Evolutionary conservation across 2,329 filamentous ascomycete genomes (phyloP).

Genomic region (Penicillium hordei): DNA sequence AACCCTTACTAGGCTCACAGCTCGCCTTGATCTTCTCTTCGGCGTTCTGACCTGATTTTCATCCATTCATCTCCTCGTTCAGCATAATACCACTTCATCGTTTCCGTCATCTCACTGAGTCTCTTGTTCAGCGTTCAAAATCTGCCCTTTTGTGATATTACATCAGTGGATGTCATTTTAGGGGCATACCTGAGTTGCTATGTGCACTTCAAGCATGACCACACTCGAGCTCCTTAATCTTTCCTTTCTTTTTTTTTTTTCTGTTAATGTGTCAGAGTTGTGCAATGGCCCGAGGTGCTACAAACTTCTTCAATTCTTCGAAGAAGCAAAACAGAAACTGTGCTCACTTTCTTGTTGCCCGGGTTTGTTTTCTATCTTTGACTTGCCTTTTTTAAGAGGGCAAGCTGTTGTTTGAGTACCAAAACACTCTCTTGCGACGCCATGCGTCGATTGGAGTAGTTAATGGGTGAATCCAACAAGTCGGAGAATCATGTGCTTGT

Average conservation of each 20-base stretch:
- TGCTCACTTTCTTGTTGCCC: background rate
- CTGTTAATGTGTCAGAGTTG: background rate
- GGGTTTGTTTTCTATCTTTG: background rate
- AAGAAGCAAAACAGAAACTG: background rate
- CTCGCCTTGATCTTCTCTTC: background rate
- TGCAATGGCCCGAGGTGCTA: background rate
- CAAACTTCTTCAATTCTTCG: background rate
- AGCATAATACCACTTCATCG: background rate
- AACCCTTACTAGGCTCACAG: background rate
- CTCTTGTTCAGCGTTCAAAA: background rate
- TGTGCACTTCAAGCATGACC: background rate
- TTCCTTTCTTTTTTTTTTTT: background rate
- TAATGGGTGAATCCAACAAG: background rate
- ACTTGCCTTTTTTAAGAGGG: background rate
- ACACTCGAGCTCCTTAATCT: background rate
- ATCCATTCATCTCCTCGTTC: background rate
- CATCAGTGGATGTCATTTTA: background rate
- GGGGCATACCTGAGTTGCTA: background rate
- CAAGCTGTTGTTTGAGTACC: background rate
- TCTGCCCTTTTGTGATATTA: background rate
- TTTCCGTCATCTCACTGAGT: background rate
- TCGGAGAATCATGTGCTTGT: background rate
- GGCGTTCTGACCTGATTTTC: background rate
- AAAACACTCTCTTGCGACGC: too few species aligned
- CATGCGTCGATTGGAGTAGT: background rate